These are phyloP conservation scores for Secale cereale DNA, from an alignment of 176 grass and related monocot genomes.

Conservation along the genomic window DNA sequence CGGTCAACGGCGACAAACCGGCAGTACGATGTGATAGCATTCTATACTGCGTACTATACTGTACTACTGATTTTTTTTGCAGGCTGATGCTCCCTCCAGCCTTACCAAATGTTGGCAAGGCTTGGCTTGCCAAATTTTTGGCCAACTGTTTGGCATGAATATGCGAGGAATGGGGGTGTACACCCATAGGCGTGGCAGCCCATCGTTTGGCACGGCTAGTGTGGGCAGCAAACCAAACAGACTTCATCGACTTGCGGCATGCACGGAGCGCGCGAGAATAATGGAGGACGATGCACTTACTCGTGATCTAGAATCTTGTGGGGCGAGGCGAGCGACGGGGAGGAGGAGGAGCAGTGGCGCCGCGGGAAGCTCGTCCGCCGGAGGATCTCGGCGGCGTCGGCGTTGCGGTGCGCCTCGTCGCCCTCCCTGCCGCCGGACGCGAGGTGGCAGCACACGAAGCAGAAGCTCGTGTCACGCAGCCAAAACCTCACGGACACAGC, in stretches of 20 bases:
- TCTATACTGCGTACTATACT: not conserved
- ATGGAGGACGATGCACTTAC: slow-evolving; percentile 20
- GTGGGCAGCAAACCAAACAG: too few relatives aligned
- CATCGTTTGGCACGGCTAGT: too few relatives aligned
- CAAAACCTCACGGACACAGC: slow-evolving; percentile 56
- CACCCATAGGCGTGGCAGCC: too few relatives aligned
- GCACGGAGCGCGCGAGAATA: not conserved
- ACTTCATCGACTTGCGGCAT: not conserved
- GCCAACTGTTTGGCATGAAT: too few relatives aligned
- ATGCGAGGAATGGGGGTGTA: too few relatives aligned
- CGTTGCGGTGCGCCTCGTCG: slow-evolving; percentile 69
- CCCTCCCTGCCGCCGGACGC: slow-evolving; percentile 58
- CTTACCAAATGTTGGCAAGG: too few relatives aligned
- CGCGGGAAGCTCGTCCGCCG: slow-evolving; percentile 47
- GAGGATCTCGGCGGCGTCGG: slow-evolving; percentile 61
- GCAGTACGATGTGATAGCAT: not conserved
- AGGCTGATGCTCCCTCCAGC: too few relatives aligned
- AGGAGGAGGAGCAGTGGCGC: slow-evolving; percentile 15
- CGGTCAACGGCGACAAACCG: not conserved
- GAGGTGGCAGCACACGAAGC: slow-evolving; percentile 72
- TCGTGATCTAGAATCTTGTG: slow-evolving; percentile 66
- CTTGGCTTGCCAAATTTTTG: too few relatives aligned
- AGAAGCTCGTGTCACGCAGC: slow-evolving; percentile 68
- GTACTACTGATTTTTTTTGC: not conserved
- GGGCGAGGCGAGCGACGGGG: slow-evolving; percentile 25